Base-by-base conservation (phyloP, 2,329 filamentous ascomycete genomes). In the Xylaria sp. region DNA sequence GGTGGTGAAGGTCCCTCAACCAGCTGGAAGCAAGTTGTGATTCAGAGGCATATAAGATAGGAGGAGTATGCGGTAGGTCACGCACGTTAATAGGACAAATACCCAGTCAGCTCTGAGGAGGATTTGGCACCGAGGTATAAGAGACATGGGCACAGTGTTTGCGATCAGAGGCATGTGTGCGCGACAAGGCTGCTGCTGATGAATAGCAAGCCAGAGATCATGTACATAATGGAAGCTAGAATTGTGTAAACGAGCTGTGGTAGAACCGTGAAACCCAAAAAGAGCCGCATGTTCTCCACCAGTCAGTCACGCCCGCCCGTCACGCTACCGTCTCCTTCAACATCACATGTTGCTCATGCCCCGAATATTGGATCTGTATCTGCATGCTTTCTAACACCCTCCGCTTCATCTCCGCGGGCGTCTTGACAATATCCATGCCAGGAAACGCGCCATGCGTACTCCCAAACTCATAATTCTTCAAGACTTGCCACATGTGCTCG, bases 1-100 rank as follows among this genome's bases (percentile, higher is more conserved):
- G 0, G 92, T 97, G 1, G 89, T 97, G 19, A 92, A 92, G 77
- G 82, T 98, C 41, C 88, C 90, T 1, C 90, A 93, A 69, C 82
- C 86, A 44, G 83, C 81, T 6, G 80, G 82, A 65, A 85, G 82
- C 70, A 86, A 84, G 75, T 68, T 88, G 72, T 88, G 69, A 67
- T 47, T 19, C 8, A 5, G 25, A 15, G 13, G 6, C 6, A 21
- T 58, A 44, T 11, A 48, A 58, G 25, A 48, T 21, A 33, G n/a
- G n/a, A n/a, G n/a, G n/a, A n/a, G n/a, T n/a, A n/a, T n/a, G n/a
- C n/a, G n/a, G n/a, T n/a, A n/a, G n/a, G n/a, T n/a, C n/a, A n/a
- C n/a, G n/a, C n/a, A n/a, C n/a, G n/a, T n/a, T n/a, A n/a, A n/a
- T n/a, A n/a, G n/a, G n/a, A n/a, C n/a, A n/a, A n/a, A n/a, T n/a